Evolutionary conservation across 106 monocot species (phyloP).

Genomic region (Allium sativum): DNA sequence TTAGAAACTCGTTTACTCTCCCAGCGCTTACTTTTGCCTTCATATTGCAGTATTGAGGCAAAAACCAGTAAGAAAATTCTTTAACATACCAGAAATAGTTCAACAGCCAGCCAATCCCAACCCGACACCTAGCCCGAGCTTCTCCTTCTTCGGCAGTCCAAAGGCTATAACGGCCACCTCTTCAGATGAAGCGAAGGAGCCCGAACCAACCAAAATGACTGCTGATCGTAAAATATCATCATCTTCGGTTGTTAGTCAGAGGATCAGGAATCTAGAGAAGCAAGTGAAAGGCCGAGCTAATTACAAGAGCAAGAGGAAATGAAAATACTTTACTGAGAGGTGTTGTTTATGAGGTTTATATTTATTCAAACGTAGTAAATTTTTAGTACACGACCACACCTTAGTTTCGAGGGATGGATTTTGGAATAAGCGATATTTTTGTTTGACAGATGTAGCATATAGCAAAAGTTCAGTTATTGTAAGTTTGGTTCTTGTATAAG

Average conservation of each 20-base stretch:
- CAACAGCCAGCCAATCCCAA: constrained; percentile 13
- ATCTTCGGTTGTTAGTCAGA: constrained; percentile 56
- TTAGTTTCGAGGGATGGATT: too few species aligned
- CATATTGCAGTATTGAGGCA: constrained; percentile 38
- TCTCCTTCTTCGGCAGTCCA: constrained; percentile 43
- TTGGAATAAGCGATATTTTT: too few species aligned
- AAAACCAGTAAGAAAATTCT: constrained; percentile 50
- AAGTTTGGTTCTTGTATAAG: too few species aligned
- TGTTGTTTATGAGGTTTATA: too few species aligned
- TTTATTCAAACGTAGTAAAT: too few species aligned
- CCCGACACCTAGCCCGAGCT: constrained; percentile 17
- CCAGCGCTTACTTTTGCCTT: not conserved
- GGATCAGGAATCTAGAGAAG: constrained; percentile 67
- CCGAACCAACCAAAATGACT: constrained; percentile 1
- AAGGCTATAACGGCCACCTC: constrained; percentile 16
- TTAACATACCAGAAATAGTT: constrained; percentile 44
- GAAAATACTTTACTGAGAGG: too few species aligned
- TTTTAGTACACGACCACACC: too few species aligned
- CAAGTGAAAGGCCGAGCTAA: constrained; percentile 54
- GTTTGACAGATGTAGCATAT: too few species aligned
- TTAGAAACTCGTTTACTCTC: too few species aligned
- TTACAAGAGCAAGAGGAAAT: constrained; percentile 38
- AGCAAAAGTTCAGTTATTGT: too few species aligned
- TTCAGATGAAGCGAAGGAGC: not conserved
- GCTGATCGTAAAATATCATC: constrained; percentile 23